These are phyloP conservation scores for Phylloporus sp. DNA, from an alignment of 768 basidiomycete genomes.

Conservation along the genomic window DNA sequence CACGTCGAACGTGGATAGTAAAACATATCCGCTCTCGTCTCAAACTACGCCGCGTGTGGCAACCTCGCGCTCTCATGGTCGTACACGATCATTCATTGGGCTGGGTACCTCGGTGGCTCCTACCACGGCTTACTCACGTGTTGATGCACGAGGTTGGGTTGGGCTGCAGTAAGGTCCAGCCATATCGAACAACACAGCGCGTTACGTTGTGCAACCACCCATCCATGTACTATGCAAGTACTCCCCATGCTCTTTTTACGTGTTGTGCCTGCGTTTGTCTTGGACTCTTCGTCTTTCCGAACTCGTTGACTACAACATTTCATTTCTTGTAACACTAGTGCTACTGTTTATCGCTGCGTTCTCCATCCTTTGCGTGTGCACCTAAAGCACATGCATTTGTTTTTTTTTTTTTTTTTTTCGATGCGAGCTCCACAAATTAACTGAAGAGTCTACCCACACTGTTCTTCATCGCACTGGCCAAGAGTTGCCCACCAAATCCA, in stretches of 20 bases:
- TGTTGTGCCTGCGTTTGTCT: constrained; percentile 26
- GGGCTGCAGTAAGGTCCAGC: constrained; percentile 41
- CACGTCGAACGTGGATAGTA: constrained; percentile 53
- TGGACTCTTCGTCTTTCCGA: constrained; percentile 19
- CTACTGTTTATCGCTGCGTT: constrained; percentile 13
- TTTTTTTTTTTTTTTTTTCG: constrained; percentile 14
- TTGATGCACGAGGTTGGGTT: constrained; percentile 80
- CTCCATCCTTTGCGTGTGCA: constrained; percentile 1
- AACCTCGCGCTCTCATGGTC: constrained; percentile 60
- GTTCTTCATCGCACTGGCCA: constrained; percentile 79
- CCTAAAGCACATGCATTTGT: constrained; percentile 10
- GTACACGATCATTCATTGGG: constrained; percentile 72
- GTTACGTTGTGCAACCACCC: constrained; percentile 8
- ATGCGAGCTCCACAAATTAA: constrained; percentile 17
- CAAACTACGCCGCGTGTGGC: constrained; percentile 67
- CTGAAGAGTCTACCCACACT: constrained; percentile 77
- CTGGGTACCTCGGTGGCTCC: constrained; percentile 65
- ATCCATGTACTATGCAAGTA: constrained; percentile 16
- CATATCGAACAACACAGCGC: constrained; percentile 6
- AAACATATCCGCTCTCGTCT: constrained; percentile 51
- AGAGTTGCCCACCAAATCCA: constrained; percentile 79
- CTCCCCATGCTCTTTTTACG: constrained; percentile 19
- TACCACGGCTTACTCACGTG: constrained; percentile 78
- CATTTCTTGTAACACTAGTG: constrained; percentile 31
- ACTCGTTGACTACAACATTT: constrained; percentile 24